These are phyloP conservation scores for Heterobasidion occidentale DNA, from an alignment of 1,284 basidiomycete genomes.

Conservation along the genomic window DNA sequence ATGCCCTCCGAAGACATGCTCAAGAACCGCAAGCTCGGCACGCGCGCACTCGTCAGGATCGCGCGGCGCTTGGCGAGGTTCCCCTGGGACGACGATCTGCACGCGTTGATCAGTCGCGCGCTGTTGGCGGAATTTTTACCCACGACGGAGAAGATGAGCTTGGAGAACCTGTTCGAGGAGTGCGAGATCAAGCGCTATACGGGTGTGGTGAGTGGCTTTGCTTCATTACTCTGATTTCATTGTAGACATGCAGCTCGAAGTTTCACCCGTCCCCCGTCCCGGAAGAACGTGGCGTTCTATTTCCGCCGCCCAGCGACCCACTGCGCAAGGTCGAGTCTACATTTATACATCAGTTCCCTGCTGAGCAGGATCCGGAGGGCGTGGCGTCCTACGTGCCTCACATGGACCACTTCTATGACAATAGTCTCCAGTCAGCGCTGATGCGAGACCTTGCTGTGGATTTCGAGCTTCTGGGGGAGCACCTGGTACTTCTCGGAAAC, in stretches of 20 bases:
- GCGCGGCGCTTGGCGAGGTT: constrained; percentile 37
- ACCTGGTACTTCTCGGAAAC: constrained; percentile 59
- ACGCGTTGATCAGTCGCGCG: constrained; percentile 37
- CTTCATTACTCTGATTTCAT: background rate
- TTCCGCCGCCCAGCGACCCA: constrained; percentile 32
- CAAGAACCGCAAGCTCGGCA: constrained; percentile 57
- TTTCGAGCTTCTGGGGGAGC: constrained; percentile 49
- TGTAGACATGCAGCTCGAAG: constrained; percentile 19
- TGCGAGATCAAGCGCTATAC: constrained; percentile 35
- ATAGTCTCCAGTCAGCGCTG: constrained; percentile 55
- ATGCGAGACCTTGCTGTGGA: constrained; percentile 61
- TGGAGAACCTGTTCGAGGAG: constrained; percentile 45
- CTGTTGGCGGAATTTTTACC: constrained; percentile 58
- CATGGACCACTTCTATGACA: constrained; percentile 65
- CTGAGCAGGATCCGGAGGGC: constrained; percentile 41
- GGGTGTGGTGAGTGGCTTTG: constrained; percentile 27
- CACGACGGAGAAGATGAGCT: constrained; percentile 44
- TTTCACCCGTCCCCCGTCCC: constrained; percentile 40
- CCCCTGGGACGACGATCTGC: constrained; percentile 31
- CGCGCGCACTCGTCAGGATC: constrained; percentile 49
- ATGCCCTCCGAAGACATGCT: constrained; percentile 46
- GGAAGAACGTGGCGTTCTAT: constrained; percentile 31
- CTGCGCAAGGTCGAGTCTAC: constrained; percentile 24
- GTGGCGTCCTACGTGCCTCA: constrained; percentile 49
- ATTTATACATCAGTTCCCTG: constrained; percentile 40